Conservation (phyloP, 1,139 yeast species). For the Candida tunisiensis region DNA sequence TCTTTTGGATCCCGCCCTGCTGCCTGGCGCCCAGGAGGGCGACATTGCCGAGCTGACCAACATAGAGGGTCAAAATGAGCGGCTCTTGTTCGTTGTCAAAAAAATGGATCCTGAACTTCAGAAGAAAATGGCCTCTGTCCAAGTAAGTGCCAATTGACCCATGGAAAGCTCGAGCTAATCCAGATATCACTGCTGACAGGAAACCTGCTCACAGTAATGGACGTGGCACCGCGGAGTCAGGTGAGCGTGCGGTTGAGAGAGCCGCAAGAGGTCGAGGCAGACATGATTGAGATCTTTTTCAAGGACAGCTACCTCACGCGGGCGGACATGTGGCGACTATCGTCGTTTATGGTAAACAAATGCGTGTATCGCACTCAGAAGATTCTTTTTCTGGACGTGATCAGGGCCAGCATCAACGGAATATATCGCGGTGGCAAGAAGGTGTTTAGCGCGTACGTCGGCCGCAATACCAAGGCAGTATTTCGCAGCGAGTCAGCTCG, state of each 20-base stretch:
- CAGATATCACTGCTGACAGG: slow-evolving; percentile 44
- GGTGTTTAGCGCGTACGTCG: slow-evolving; percentile 39
- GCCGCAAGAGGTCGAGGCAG: slow-evolving; percentile 44
- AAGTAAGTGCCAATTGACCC: slow-evolving; percentile 7
- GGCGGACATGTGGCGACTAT: slow-evolving; percentile 86
- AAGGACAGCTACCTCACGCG: slow-evolving; percentile 72
- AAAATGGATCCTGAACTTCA: slow-evolving; percentile 1
- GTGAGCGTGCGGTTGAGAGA: slow-evolving; percentile 35
- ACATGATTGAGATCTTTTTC: slow-evolving; percentile 64
- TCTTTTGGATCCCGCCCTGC: slow-evolving; percentile 35
- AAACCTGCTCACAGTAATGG: slow-evolving; percentile 43
- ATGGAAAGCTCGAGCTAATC: slow-evolving; percentile 3
- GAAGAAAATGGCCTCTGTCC: slow-evolving; percentile 8
- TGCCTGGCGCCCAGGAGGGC: slow-evolving; percentile 50
- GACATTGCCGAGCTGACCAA: slow-evolving; percentile 53
- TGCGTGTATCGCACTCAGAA: slow-evolving; percentile 59
- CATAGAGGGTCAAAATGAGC: slow-evolving; percentile 11
- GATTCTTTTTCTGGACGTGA: slow-evolving; percentile 40
- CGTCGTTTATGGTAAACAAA: slow-evolving; percentile 40
- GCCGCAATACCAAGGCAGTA: slow-evolving; percentile 59
- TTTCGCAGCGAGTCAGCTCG: slow-evolving; percentile 87
- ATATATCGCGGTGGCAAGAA: slow-evolving; percentile 55
- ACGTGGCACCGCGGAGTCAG: slow-evolving; percentile 48
- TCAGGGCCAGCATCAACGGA: slow-evolving; percentile 43
- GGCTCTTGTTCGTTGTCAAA: slow-evolving; percentile 6